phyloP scores from a whole-genome alignment of 805 yeast genomes.

The Cyberlindnera maritima region DNA sequence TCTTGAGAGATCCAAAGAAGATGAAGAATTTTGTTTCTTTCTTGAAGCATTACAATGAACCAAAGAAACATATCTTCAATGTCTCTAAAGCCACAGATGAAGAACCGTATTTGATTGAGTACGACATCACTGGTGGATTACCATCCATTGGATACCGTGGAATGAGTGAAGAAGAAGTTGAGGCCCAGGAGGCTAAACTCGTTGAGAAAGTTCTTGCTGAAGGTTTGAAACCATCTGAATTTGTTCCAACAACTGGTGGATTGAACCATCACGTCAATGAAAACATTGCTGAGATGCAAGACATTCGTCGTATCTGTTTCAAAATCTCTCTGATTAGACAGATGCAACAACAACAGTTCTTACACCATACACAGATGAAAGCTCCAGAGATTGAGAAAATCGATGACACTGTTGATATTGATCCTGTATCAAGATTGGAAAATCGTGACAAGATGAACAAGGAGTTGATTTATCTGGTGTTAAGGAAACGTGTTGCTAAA shows the following conservation, averaged over 20 bases:
- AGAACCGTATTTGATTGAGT: constrained; percentile 65
- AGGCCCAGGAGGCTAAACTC: constrained; percentile 42
- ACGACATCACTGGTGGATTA: constrained; percentile 76
- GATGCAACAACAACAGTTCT: constrained; percentile 79
- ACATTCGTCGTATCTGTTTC: constrained; percentile 82
- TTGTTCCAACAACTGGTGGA: constrained; percentile 49
- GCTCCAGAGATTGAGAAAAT: constrained; percentile 65
- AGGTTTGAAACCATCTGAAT: constrained; percentile 37
- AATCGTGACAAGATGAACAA: constrained; percentile 62
- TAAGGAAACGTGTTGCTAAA: constrained; percentile 70
- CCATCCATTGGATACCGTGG: constrained; percentile 65
- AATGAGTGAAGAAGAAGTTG: constrained; percentile 43
- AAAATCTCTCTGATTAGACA: constrained; percentile 85
- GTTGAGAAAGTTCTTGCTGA: constrained; percentile 38
- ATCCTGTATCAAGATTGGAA: constrained; percentile 70
- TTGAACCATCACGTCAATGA: constrained; percentile 56
- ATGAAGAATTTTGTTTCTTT: constrained; percentile 55
- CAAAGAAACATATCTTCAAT: constrained; percentile 31
- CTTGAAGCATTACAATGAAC: constrained; percentile 30
- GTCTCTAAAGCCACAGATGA: constrained; percentile 28
- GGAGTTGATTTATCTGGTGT: constrained; percentile 61
- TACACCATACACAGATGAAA: constrained; percentile 70
- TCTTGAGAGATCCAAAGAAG: constrained; percentile 58
- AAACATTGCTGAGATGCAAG: constrained; percentile 80
- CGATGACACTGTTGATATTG: constrained; percentile 67